These are phyloP conservation scores for Eutypella sp. DNA, from an alignment of 2,329 filamentous ascomycete genomes.

Conservation along the genomic window DNA sequence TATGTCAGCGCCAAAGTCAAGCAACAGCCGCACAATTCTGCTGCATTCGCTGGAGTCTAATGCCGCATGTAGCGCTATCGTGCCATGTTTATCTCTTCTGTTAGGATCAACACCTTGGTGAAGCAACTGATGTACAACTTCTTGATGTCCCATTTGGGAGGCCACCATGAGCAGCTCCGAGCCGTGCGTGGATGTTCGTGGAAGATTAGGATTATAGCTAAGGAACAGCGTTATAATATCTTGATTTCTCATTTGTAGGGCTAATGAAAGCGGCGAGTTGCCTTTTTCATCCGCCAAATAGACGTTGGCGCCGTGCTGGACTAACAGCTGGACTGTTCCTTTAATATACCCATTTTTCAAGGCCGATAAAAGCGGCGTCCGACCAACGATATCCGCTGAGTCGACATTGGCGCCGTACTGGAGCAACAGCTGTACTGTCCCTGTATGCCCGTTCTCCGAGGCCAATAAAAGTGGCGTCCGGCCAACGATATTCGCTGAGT, in stretches of 20 bases:
- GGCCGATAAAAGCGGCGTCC: neutral
- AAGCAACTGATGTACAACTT: conserved; percentile 12
- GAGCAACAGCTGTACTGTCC: conserved; percentile 12
- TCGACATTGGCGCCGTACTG: no score
- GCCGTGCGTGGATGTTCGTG: neutral
- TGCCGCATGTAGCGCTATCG: no score
- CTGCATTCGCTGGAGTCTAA: no score
- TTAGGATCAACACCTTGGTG: neutral
- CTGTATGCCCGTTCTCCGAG: conserved; percentile 14
- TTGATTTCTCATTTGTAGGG: no score
- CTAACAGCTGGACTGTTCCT: neutral
- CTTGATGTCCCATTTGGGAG: conserved; percentile 13
- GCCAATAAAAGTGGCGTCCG: conserved; percentile 14
- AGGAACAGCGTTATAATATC: no score
- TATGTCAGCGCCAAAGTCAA: neutral
- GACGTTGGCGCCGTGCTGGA: no score
- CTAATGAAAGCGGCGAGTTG: no score
- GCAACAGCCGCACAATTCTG: no score
- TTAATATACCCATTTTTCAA: neutral
- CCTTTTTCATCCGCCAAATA: no score
- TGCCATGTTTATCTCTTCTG: neutral
- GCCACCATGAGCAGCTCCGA: conserved; percentile 13
- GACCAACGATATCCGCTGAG: neutral
- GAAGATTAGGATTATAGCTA: conserved; percentile 1
- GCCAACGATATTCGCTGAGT: neutral